Base-by-base conservation (phyloP, 768 basidiomycete genomes). In the Gelatoporia subvermispora region DNA sequence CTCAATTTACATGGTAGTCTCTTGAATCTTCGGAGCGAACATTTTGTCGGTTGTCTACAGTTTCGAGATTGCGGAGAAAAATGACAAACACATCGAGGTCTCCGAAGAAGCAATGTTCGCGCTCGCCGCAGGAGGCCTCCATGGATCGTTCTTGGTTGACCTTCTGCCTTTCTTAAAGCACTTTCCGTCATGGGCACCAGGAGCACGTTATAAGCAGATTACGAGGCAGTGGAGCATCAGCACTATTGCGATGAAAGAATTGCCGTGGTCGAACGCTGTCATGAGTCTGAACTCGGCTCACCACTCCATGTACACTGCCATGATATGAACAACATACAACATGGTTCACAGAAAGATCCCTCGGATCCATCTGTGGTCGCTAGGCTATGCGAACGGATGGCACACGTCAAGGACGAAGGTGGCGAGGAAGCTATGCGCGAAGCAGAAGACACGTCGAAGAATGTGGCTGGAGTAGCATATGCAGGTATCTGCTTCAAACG, bases 261-360 rank as follows among this genome's bases (percentile, higher is more conserved):
- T n/a, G 23, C 45, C 43, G 7, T 51, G 28, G 28, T 5, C 28
- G 13, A 31, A 31, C 28, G 28, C 28, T 31, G 13, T 31, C 13
- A 13, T 58, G 60, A 24, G 55, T 72, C 52, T 72, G 65, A 45
- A 20, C 54, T 48, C 3, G 9, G 11, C 5, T 4, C 16, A 34
- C 9, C 15, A 16, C 28, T 2, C 4, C 36, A 37, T 17, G n/a
- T 13, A 31, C 7, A 44, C 15, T 4, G 23, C 25, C 10, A 17
- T 4, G 23, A 16, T 36, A 9, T 5, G 13, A 7, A 7, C 28
- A 5, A 31, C n/a, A n/a, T n/a, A 31, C 28, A n/a, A n/a, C n/a
- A n/a, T n/a, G n/a, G n/a, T n/a, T n/a, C 13, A 8, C 11, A 21
- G 17, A n/a, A 4, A 2, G 24, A 18, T 39, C 61, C 60, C 49